Base-by-base conservation (phyloP, 2,329 filamentous ascomycete genomes). In the Colletotrichum ledebouriae region DNA sequence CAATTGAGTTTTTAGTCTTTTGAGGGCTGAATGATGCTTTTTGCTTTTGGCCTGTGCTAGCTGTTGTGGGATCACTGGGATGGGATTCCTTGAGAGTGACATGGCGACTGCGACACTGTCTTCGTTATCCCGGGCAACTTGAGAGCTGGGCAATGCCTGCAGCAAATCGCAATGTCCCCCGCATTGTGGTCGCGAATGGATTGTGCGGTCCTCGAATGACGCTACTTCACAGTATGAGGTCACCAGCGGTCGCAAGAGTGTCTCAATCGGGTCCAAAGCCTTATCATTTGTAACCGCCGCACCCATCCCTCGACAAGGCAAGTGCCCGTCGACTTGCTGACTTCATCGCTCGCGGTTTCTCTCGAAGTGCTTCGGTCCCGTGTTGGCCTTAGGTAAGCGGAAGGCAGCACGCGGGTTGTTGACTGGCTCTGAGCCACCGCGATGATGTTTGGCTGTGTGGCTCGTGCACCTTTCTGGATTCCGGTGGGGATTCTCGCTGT, bases 1-100 rank as follows among this genome's bases (percentile, higher is more conserved):
- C 49, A 69, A 69, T 69, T 69, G 66, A 69, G 41, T 69, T 69
- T 44, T 50, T 37, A 37, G 37, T 13, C 15, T 59, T 33, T 46
- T 47, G 37, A 60, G 61, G 49, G 61, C 61, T 55, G 42, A 56
- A 66, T 22, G 42, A 53, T 65, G 49, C 39, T 60, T 66, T 22
- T 13, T 4, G 34, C 47, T 37, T 47, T 44, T 65, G 56, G 61
- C 55, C 66, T 60, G 55, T 50, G 61, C 49, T 64, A 10, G 25
- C 34, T 52, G 49, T 52, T 49, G 33, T 34, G 6, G 58, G 17
- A 17, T 17, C 17, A 17, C 17, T 17, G 17, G 17, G 29, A 20
- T 37, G 29, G 25, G 39, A 60, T 55, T 59, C 55, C 64, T 57
- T 65, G 22, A 66, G 34, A 49, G 57, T 69, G 66, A 56, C 66